Percentiles rank a stretch among this genome's conserved stretches.
phyloP scores from a whole-genome alignment of 163 green algal genomes.

The Trebouxiophyceae sp. region DNA sequence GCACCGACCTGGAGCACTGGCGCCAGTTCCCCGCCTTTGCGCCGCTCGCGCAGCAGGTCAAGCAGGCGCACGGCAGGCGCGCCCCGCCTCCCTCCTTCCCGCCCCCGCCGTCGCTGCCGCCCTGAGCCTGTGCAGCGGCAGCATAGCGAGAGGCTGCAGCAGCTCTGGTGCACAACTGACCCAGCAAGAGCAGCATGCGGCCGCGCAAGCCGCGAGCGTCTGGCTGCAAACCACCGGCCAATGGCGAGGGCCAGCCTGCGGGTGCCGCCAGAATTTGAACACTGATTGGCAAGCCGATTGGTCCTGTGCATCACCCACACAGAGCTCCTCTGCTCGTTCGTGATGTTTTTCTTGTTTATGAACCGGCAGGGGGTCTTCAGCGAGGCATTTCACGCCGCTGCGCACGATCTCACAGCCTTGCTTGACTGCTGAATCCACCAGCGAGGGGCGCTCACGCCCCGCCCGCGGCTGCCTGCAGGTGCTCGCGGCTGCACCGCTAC shows the following conservation, averaged over 20 bases:
- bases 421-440: background rate
- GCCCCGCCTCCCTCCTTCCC: too few species aligned
- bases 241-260: background rate
- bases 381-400: too few species aligned
- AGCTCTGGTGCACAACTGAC: too few species aligned
- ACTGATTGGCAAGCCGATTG: background rate
- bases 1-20: conserved; percentile 71
- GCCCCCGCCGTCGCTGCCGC: too few species aligned
- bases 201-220: background rate
- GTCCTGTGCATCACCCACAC: too few species aligned
- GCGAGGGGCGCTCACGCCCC: background rate
- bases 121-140: background rate
- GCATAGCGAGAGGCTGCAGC: background rate
- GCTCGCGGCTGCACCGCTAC: conserved; percentile 29
- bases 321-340: too few species aligned
- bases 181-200: too few species aligned
- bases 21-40: conserved; percentile 48
- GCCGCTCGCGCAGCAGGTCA: conserved; percentile 29
- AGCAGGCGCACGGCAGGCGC: conserved; percentile 9
- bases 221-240: background rate
- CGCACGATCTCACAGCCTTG: background rate
- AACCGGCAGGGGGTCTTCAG: too few species aligned
- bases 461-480: conserved; percentile 3
- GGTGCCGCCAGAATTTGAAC: background rate
- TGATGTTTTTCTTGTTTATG: too few species aligned